Evolutionary conservation across 148 eudicot species (phyloP).

Genomic region (Rhododendron williamsianum): DNA sequence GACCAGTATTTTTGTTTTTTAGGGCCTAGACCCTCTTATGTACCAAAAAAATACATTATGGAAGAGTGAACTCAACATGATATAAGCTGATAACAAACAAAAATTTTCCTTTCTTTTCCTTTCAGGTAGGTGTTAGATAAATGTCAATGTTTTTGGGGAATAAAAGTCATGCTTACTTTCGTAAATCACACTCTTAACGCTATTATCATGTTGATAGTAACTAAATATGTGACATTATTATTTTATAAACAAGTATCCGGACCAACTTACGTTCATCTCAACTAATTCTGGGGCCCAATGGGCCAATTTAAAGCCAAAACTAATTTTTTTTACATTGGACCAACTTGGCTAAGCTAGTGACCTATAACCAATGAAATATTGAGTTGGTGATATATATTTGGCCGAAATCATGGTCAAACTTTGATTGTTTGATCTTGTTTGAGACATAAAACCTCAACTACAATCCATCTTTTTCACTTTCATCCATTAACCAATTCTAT

Average conservation of each 20-base stretch:
- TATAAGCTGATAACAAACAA: too few relatives aligned
- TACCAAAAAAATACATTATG: too few relatives aligned
- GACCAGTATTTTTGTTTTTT: too few relatives aligned
- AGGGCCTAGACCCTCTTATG: too few relatives aligned
- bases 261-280: too few relatives aligned
- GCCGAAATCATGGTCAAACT: neutral
- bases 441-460: neutral
- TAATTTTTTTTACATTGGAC: neutral
- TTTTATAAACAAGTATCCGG: too few relatives aligned
- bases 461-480: neutral
- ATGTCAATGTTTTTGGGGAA: neutral
- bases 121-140: neutral
- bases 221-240: neutral
- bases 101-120: too few relatives aligned
- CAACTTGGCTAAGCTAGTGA: neutral
- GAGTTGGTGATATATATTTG: neutral
- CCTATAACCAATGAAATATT: neutral
- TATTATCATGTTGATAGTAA: neutral
- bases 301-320: neutral
- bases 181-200: neutral
- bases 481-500: neutral
- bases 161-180: neutral
- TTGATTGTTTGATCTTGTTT: neutral
- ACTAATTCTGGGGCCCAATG: rapidly evolving
- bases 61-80: too few relatives aligned